A percentile compares a stretch with the other conserved stretches of the same genome.
phyloP scores from a whole-genome alignment of 1,284 basidiomycete genomes.

The Ustilago loliicola region DNA sequence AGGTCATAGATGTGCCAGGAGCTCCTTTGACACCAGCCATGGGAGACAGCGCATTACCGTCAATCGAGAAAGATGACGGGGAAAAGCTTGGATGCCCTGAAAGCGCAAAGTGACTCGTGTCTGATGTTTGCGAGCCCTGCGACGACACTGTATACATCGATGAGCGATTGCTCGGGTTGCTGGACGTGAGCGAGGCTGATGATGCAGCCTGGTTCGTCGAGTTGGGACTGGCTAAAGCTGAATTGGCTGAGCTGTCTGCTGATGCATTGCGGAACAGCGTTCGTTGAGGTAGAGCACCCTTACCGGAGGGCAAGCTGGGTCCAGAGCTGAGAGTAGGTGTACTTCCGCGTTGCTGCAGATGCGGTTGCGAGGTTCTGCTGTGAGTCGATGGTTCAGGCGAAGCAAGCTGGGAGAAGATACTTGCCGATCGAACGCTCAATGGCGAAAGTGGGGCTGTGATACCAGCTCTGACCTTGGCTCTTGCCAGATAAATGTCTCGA shows the following conservation, averaged over 20 bases:
- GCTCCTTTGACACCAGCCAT: conserved; percentile 6
- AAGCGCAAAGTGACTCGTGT: conserved; percentile 36
- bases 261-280: conserved; percentile 46
- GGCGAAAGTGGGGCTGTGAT: conserved; percentile 49
- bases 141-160: conserved; percentile 64
- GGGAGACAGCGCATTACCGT: conserved; percentile 25
- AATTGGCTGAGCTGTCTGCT: conserved; percentile 30
- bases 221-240: conserved; percentile 16
- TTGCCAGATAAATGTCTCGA: conserved; percentile 79
- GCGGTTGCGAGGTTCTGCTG: conserved; percentile 31
- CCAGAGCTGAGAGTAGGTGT: conserved; percentile 12
- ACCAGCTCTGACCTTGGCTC: conserved; percentile 67
- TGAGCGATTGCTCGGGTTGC: conserved; percentile 63
- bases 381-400: conserved; percentile 29
- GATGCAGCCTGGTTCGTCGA: conserved; percentile 28
- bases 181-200: conserved; percentile 41
- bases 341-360: conserved; percentile 34
- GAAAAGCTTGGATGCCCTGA: conserved; percentile 17
- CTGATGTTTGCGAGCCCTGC: conserved; percentile 60
- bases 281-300: conserved; percentile 18
- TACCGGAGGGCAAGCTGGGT: neutral
- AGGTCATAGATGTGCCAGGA: conserved; percentile 4
- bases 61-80: conserved; percentile 30
- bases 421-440: conserved; percentile 33
- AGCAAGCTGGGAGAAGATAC: conserved; percentile 44